phyloP scores from a whole-genome alignment of 176 grass and related monocot species.

The Musa acuminata region DNA sequence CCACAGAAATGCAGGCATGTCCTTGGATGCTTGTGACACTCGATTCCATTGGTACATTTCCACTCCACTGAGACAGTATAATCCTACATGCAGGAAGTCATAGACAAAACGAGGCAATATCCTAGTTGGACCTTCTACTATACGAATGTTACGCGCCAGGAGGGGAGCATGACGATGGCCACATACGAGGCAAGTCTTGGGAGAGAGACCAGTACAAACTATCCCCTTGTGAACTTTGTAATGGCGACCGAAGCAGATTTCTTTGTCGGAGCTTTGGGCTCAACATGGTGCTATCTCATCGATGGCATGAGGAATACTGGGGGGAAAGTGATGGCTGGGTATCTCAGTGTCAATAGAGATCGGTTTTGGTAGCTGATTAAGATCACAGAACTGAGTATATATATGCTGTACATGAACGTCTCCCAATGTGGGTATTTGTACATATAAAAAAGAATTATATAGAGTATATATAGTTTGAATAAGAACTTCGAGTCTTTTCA shows the following conservation, averaged over 20 bases:
- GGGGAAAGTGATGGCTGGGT: conserved; percentile 56
- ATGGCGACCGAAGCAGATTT: conserved; percentile 56
- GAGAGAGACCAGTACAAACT: conserved; percentile 47
- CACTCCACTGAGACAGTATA: too few relatives aligned
- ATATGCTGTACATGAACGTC: not conserved
- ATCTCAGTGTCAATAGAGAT: conserved; percentile 65
- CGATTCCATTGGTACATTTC: too few relatives aligned
- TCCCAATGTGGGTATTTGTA: too few relatives aligned
- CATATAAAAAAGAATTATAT: too few relatives aligned
- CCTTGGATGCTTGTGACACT: not conserved
- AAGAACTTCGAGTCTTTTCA: too few relatives aligned
- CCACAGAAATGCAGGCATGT: conserved; percentile 64
- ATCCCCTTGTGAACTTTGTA: conserved; percentile 54
- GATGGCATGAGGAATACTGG: conserved; percentile 55
- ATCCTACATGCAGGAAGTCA: conserved; percentile 34
- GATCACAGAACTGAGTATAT: not conserved
- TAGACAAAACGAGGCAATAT: conserved; percentile 33
- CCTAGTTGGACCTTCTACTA: conserved; percentile 55
- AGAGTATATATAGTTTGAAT: too few relatives aligned
- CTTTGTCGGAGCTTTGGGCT: conserved; percentile 53
- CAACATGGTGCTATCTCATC: conserved; percentile 64
- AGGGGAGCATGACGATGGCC: conserved; percentile 33
- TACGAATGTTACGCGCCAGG: conserved; percentile 48
- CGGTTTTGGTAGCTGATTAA: conserved; percentile 36
- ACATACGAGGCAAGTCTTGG: conserved; percentile 48